Conservation (phyloP, 2,329 filamentous ascomycete genomes). For the Colletotrichum sp. region DNA sequence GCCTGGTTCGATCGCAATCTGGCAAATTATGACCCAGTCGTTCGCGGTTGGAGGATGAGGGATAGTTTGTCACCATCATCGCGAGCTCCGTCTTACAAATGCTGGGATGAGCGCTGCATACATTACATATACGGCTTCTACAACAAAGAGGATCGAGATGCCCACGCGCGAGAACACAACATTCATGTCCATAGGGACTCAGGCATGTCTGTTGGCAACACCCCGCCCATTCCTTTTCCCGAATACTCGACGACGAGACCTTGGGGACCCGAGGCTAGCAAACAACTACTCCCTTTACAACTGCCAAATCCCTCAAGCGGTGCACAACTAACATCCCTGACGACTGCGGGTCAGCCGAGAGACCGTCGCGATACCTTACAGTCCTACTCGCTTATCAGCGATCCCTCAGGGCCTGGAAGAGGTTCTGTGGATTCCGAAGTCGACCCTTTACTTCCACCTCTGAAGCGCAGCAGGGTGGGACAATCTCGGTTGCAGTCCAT, state of each 20-base stretch:
- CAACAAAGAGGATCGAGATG: slow-evolving; percentile 54
- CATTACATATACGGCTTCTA: slow-evolving; percentile 65
- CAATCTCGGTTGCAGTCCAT: slow-evolving; percentile 62
- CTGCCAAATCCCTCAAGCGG: slow-evolving; percentile 41
- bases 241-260: slow-evolving; percentile 35
- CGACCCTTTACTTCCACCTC: slow-evolving; percentile 58
- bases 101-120: slow-evolving; percentile 58
- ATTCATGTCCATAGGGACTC: slow-evolving; percentile 45
- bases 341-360: slow-evolving; percentile 34
- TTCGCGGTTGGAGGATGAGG: slow-evolving; percentile 43
- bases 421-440: slow-evolving; percentile 51
- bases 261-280: slow-evolving; percentile 35
- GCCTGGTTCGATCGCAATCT: slow-evolving; percentile 60
- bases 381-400: slow-evolving; percentile 44
- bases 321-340: slow-evolving; percentile 39
- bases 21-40: slow-evolving; percentile 51
- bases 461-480: slow-evolving; percentile 58
- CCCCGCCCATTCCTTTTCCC: slow-evolving; percentile 38
- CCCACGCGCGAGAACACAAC: slow-evolving; percentile 53
- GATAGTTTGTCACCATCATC: slow-evolving; percentile 38
- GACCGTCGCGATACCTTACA: slow-evolving; percentile 46
- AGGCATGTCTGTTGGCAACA: slow-evolving; percentile 43
- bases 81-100: slow-evolving; percentile 54
- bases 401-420: slow-evolving; percentile 38
- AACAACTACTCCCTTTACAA: slow-evolving; percentile 36